phyloP scores from a whole-genome alignment of 1,284 basidiomycete species.

The Albatrellus sp. region DNA sequence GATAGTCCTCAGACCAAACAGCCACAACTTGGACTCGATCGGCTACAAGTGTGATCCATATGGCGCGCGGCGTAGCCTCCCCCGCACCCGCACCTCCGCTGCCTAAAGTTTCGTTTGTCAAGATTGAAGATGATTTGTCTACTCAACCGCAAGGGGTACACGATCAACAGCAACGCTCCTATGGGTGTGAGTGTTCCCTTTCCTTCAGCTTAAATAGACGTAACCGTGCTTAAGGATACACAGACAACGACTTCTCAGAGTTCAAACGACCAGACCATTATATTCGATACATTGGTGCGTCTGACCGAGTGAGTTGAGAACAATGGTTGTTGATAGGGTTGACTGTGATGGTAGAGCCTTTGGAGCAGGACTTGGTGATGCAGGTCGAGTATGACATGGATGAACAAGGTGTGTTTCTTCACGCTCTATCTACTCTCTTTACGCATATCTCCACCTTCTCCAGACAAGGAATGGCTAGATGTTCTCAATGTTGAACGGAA shows the following conservation, averaged over 20 bases:
- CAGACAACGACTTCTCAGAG: neutral
- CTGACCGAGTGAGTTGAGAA: neutral
- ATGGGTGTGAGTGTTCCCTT: neutral
- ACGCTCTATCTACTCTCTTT: neutral
- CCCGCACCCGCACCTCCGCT: neutral
- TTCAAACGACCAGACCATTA: slow-evolving; percentile 1
- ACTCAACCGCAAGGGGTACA: neutral
- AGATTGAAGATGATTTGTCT: neutral
- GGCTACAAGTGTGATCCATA: neutral
- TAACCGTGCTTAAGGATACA: neutral
- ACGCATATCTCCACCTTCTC: neutral
- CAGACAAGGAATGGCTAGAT: slow-evolving; percentile 95
- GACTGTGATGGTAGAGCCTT: slow-evolving; percentile 52
- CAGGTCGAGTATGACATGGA: slow-evolving; percentile 99
- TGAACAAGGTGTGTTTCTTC: slow-evolving; percentile 67
- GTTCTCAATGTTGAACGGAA: slow-evolving; percentile 74
- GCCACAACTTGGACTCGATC: neutral
- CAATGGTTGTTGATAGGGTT: neutral
- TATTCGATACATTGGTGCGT: slow-evolving; percentile 1
- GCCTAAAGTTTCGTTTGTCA: neutral
- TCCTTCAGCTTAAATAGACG: neutral
- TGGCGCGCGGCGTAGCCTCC: slow-evolving; percentile 1
- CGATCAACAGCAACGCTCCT: neutral
- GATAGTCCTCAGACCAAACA: no score
- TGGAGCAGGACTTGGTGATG: slow-evolving; percentile 83